These are phyloP conservation scores for Glycyrrhiza uralensis DNA, from an alignment of 306 rosid genomes.

Conservation along the genomic window DNA sequence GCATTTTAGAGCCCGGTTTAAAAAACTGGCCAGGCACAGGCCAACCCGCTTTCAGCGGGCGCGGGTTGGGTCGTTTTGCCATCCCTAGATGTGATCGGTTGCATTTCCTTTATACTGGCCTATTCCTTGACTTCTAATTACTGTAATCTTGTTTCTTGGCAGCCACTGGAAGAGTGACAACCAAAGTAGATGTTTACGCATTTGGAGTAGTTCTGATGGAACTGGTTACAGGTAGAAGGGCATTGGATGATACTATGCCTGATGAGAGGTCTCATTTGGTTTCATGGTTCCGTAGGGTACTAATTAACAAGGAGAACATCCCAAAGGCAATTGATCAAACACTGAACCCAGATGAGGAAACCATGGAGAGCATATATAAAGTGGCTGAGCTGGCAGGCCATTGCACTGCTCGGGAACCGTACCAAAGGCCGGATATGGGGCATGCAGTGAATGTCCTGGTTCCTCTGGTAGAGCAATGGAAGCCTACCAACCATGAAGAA, in stretches of 20 bases:
- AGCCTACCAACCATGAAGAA: conserved; percentile 57
- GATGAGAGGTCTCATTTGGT: conserved; percentile 86
- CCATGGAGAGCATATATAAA: conserved; percentile 85
- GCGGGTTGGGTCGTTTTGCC: too few relatives aligned
- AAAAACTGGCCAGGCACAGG: too few relatives aligned
- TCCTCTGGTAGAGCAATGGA: conserved; percentile 86
- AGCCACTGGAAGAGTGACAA: conserved; percentile 96
- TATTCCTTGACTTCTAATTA: background rate
- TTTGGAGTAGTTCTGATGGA: conserved; percentile 93
- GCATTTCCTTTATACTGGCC: background rate
- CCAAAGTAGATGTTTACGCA: conserved; percentile 91
- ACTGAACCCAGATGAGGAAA: conserved; percentile 79
- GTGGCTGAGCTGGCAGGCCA: conserved; percentile 90
- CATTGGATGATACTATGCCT: conserved; percentile 71
- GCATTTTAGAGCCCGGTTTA: too few relatives aligned
- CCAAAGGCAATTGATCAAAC: conserved; percentile 82
- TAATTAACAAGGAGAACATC: conserved; percentile 77
- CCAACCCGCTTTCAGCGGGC: too few relatives aligned
- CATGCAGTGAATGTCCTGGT: conserved; percentile 78
- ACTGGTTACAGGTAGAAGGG: conserved; percentile 72
- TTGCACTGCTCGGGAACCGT: conserved; percentile 87
- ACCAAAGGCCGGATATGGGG: conserved; percentile 93
- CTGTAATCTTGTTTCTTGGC: conserved; percentile 13
- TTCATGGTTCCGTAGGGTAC: conserved; percentile 83
- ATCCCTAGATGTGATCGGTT: background rate